phyloP scores from a whole-genome alignment of 2,329 filamentous ascomycete species.

The Aureobasidium leucospermi region DNA sequence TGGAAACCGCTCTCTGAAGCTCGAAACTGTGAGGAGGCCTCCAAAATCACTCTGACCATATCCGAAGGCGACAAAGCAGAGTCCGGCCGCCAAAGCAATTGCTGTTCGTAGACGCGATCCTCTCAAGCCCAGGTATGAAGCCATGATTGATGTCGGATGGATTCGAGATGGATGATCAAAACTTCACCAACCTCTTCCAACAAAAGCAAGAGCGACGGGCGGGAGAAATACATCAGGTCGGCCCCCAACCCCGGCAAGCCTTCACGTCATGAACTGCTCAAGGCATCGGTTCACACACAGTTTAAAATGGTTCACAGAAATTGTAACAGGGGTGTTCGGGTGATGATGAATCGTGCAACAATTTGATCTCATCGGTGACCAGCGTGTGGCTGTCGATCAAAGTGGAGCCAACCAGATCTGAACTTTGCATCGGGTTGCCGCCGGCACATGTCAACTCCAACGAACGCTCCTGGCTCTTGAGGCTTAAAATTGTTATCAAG shows the following conservation, averaged over 20 bases:
- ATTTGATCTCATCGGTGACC: constrained; percentile 12
- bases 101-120: constrained; percentile 17
- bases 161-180: background rate
- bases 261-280: constrained; percentile 10
- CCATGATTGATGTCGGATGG: constrained; percentile 3
- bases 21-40: constrained; percentile 57
- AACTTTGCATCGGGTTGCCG: background rate
- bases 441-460: background rate
- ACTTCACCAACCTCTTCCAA: constrained; percentile 1
- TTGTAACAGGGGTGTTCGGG: constrained; percentile 5
- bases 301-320: background rate
- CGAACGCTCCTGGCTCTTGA: background rate
- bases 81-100: constrained; percentile 19
- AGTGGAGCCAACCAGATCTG: constrained; percentile 1
- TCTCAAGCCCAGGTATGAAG: constrained; percentile 19
- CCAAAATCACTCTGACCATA: constrained; percentile 53
- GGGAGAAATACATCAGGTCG: background rate
- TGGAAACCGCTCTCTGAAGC: constrained; percentile 45
- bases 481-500: background rate
- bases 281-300: constrained; percentile 2
- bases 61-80: constrained; percentile 38
- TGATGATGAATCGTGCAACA: constrained; percentile 3
- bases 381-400: constrained; percentile 6
- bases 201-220: constrained; percentile 1
- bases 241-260: background rate